These are phyloP conservation scores for Cryphonectria carpinicola DNA, from an alignment of 2,329 filamentous ascomycete genomes.

Conservation along the genomic window DNA sequence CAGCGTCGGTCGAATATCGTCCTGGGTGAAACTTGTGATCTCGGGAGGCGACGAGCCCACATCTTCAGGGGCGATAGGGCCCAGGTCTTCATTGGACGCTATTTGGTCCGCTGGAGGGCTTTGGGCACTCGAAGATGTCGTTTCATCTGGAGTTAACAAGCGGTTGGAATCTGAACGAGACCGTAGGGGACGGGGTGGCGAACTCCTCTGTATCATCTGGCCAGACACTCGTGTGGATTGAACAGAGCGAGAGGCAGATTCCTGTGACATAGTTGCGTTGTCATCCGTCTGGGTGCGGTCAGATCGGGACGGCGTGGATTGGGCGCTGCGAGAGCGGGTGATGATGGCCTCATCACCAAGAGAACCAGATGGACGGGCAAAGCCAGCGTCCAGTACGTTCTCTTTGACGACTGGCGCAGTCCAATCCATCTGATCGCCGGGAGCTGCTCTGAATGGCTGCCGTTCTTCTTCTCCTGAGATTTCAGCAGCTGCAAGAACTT, in stretches of 20 bases:
- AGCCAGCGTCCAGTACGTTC: neutral
- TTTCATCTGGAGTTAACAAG: constrained; percentile 59
- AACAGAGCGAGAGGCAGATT: constrained; percentile 20
- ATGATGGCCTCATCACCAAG: neutral
- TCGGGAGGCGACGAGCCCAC: constrained; percentile 29
- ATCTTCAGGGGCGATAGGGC: constrained; percentile 12
- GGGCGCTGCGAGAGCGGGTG: neutral
- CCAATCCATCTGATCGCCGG: constrained; percentile 37
- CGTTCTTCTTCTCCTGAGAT: constrained; percentile 22
- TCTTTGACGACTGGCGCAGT: constrained; percentile 28
- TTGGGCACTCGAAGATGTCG: constrained; percentile 40
- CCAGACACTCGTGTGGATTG: constrained; percentile 30
- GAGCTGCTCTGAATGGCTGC: constrained; percentile 20
- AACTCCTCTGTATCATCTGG: constrained; percentile 30
- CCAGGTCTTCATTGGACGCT: constrained; percentile 10
- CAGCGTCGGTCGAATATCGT: constrained; percentile 9
- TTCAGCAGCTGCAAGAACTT: constrained; percentile 51
- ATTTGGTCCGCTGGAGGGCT: constrained; percentile 13
- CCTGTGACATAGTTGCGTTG: constrained; percentile 15
- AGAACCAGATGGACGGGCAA: neutral
- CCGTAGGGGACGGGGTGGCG: constrained; percentile 35
- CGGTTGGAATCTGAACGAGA: constrained; percentile 48
- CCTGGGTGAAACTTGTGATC: constrained; percentile 22
- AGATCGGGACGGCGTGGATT: constrained; percentile 7
- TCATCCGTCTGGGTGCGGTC: constrained; percentile 11